Percentiles rank a stretch among this genome's conserved stretches.
These are phyloP conservation scores for Globisporangium polare DNA, from an alignment of 352 stramenopile genomes.

Conservation along the genomic window DNA sequence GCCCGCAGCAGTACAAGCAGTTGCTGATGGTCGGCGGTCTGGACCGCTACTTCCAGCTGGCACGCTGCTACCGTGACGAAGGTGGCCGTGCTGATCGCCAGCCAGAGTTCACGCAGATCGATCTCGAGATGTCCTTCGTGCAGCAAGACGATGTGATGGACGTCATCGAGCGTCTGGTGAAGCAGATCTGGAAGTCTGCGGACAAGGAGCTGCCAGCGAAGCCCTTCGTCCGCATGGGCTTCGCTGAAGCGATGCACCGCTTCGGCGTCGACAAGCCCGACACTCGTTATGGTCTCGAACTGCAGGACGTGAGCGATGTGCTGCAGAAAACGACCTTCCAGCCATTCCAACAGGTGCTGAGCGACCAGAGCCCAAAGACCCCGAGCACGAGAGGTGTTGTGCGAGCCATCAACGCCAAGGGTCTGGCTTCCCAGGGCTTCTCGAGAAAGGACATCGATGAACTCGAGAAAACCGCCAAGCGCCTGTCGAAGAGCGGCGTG, in stretches of 20 bases:
- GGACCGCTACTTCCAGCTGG: constrained; percentile 88
- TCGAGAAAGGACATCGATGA: constrained; percentile 74
- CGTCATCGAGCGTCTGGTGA: constrained; percentile 72
- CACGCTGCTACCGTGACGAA: constrained; percentile 89
- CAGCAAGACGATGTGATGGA: constrained; percentile 68
- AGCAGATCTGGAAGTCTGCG: constrained; percentile 54
- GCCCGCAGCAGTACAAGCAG: constrained; percentile 92
- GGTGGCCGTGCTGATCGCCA: constrained; percentile 83
- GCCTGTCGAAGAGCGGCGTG: constrained; percentile 28
- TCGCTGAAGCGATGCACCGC: constrained; percentile 70
- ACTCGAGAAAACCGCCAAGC: constrained; percentile 51
- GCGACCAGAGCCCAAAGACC: constrained; percentile 14
- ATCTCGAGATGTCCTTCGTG: constrained; percentile 89
- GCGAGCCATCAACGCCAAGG: constrained; percentile 72
- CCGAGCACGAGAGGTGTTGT: constrained; percentile 34
- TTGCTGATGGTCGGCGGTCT: constrained; percentile 87
- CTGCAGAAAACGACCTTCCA: constrained; percentile 37
- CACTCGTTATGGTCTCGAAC: constrained; percentile 70
- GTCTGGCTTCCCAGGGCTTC: constrained; percentile 44
- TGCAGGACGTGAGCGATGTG: constrained; percentile 49
- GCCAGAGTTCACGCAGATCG: constrained; percentile 90
- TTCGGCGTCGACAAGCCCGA: constrained; percentile 87
- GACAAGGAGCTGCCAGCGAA: constrained; percentile 35
- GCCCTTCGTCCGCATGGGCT: constrained; percentile 65
- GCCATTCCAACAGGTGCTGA: constrained; percentile 38